These are phyloP conservation scores for Cyberlindnera bimundalis DNA, from an alignment of 805 yeast genomes.

Conservation along the genomic window DNA sequence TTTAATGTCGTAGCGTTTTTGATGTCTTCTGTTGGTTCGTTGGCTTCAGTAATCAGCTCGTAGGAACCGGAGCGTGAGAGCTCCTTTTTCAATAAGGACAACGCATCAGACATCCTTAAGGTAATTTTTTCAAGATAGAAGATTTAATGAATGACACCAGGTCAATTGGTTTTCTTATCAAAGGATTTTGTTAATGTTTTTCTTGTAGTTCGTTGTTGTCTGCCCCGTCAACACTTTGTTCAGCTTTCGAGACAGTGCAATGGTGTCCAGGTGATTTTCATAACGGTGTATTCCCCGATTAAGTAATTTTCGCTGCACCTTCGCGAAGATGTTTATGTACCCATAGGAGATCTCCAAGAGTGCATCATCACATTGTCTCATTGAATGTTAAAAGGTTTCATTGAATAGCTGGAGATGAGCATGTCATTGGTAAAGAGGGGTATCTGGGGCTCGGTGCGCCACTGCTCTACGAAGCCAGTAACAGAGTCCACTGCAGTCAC, in stretches of 20 bases:
- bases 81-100: constrained; percentile 28
- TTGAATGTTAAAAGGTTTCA: no score
- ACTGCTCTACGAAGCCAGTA: constrained; percentile 7
- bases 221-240: no score
- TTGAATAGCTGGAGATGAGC: not conserved
- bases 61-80: constrained; percentile 26
- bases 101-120: constrained; percentile 18
- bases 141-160: not conserved
- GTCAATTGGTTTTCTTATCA: not conserved
- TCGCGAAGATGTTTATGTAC: not conserved
- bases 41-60: constrained; percentile 23
- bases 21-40: constrained; percentile 34
- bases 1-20: constrained; percentile 31
- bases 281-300: no score
- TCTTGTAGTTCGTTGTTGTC: not conserved
- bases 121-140: no score
- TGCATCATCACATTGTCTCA: no score
- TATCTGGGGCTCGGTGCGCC: constrained; percentile 3
- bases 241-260: no score
- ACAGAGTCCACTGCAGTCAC: constrained; percentile 20
- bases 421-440: not conserved
- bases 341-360: not conserved
- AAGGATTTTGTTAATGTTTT: no score
- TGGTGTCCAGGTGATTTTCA: not conserved
- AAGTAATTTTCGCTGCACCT: no score